These are phyloP conservation scores for Perkinsus olseni DNA, from an alignment of 169 alveolate species.

Conservation along the genomic window DNA sequence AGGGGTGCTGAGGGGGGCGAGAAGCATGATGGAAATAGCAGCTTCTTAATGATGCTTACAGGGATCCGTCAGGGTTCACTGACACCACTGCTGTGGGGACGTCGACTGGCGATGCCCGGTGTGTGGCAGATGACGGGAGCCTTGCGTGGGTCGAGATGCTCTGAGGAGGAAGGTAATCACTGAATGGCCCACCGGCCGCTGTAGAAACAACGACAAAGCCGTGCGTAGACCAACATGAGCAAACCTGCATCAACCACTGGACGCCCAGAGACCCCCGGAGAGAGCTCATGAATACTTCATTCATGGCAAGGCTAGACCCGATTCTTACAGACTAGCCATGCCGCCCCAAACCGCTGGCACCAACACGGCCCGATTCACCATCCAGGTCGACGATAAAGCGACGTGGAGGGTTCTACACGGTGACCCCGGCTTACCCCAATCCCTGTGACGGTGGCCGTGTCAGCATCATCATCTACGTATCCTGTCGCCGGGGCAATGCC, in stretches of 20 bases:
- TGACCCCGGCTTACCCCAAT: neutral
- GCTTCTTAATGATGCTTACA: neutral
- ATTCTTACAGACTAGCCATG: no score
- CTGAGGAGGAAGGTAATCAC: neutral
- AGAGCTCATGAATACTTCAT: no score
- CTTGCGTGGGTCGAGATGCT: neutral
- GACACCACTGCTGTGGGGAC: neutral
- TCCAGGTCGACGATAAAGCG: no score
- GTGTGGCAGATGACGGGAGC: neutral
- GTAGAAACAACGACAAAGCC: no score
- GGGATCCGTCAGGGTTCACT: neutral
- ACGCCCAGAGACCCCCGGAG: no score
- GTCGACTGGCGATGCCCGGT: neutral
- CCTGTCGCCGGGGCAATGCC: neutral
- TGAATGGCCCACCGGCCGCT: no score
- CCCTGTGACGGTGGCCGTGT: neutral
- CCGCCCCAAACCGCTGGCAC: no score
- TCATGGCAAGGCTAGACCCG: no score
- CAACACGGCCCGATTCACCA: no score
- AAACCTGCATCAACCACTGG: no score
- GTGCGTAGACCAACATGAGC: no score
- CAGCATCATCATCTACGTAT: neutral
- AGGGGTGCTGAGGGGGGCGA: neutral
- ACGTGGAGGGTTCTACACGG: neutral
- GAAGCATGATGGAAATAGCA: neutral